A percentile compares a stretch with the other conserved stretches of the same genome.
phyloP scores from a whole-genome alignment of 768 basidiomycete species.

The Leucocoprinus leucothites region DNA sequence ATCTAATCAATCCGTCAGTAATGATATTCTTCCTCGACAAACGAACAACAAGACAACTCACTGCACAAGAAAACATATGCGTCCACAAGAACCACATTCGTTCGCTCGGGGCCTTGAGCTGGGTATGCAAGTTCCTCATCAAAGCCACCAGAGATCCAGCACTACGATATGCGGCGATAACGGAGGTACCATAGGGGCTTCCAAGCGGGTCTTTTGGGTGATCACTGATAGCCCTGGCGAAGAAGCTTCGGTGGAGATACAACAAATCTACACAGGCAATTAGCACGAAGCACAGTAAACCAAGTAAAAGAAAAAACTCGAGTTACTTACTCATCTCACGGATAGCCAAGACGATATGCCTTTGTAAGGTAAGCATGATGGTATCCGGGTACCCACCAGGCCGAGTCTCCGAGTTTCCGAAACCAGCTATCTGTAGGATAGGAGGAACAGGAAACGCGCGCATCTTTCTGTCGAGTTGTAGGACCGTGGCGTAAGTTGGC shows the following conservation, averaged over 20 bases:
- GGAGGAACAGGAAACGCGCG: conserved; percentile 67
- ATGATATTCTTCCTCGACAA: conserved; percentile 4
- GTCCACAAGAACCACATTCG: conserved; percentile 65
- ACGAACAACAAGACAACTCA: conserved; percentile 28
- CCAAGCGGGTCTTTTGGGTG: conserved; percentile 73
- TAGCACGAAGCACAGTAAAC: background rate
- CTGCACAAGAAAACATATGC: conserved; percentile 65
- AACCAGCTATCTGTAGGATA: conserved; percentile 64
- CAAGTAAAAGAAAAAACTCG: conserved; percentile 1
- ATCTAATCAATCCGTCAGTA: conserved; percentile 37
- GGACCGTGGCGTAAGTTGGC: conserved; percentile 62
- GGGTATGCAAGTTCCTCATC: conserved; percentile 65
- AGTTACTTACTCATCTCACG: conserved; percentile 60
- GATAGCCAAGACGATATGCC: conserved; percentile 66
- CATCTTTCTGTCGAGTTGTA: conserved; percentile 66
- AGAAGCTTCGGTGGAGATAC: conserved; percentile 72
- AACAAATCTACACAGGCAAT: conserved; percentile 46
- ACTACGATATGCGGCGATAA: conserved; percentile 72
- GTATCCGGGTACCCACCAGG: conserved; percentile 45
- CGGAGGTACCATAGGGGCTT: conserved; percentile 69
- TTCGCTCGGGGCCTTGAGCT: conserved; percentile 60
- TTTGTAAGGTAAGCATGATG: conserved; percentile 53
- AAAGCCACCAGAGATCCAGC: conserved; percentile 69
- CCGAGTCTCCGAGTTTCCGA: conserved; percentile 51
- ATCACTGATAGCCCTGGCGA: conserved; percentile 69